Evolutionary conservation across 306 rosid genomes (phyloP).

Genomic region (Coriaria nepalensis): DNA sequence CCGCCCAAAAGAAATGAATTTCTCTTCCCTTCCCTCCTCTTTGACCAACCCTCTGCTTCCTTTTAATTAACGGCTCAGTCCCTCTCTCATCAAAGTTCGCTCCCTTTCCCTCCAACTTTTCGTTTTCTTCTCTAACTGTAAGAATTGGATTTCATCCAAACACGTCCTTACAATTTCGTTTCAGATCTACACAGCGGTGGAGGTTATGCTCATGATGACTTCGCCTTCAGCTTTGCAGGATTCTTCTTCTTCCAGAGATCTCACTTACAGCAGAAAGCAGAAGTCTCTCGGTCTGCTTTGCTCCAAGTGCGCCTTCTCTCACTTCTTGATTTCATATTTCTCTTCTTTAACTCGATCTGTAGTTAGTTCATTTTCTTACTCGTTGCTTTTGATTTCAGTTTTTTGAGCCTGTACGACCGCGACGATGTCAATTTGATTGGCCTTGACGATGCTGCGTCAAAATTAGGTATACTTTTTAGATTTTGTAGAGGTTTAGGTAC

Average conservation of each 20-base stretch:
- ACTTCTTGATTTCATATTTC: too few relatives aligned
- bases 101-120: conserved; percentile 5
- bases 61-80: background rate
- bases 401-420: conserved; percentile 58
- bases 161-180: background rate
- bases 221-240: background rate
- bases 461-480: conserved; percentile 34
- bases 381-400: conserved; percentile 19
- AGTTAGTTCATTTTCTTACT: background rate
- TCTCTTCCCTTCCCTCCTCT: too few relatives aligned
- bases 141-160: background rate
- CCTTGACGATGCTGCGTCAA: conserved; percentile 74
- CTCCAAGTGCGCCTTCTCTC: conserved; percentile 46
- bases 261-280: conserved; percentile 26
- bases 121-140: background rate
- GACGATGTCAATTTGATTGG: conserved; percentile 45
- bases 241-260: conserved; percentile 12
- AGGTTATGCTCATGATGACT: background rate
- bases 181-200: background rate
- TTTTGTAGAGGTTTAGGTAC: too few relatives aligned
- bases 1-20: too few relatives aligned
- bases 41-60: too few relatives aligned
- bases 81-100: conserved; percentile 4
- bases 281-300: conserved; percentile 69
- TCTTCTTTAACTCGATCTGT: background rate